Evolutionary conservation across 768 basidiomycete genomes (phyloP).

Genomic region (Leccinum uliginosum): DNA sequence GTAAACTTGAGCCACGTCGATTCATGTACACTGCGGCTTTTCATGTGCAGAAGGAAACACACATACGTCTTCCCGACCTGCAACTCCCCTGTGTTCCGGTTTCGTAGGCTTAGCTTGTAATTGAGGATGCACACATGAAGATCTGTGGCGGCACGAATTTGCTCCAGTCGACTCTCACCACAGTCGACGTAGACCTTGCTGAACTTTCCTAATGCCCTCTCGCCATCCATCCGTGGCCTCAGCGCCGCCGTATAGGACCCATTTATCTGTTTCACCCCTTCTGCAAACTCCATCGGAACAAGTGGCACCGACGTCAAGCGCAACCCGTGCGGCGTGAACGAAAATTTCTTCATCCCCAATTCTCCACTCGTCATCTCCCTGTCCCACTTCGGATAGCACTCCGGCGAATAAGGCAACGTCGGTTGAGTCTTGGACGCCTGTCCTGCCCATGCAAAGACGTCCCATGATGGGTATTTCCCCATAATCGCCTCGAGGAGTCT

Average conservation of each 20-base stretch:
- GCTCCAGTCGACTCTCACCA: conserved; percentile 12
- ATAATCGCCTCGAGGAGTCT: conserved; percentile 21
- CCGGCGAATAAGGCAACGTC: conserved; percentile 15
- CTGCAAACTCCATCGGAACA: conserved; percentile 15
- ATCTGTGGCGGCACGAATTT: conserved; percentile 11
- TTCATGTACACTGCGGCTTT: background rate
- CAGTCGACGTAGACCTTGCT: conserved; percentile 13
- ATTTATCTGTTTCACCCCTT: background rate
- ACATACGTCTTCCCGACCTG: conserved; percentile 16
- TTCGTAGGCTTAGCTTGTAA: conserved; percentile 1
- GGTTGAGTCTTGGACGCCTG: conserved; percentile 15
- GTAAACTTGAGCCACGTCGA: conserved; percentile 22
- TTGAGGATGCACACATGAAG: conserved; percentile 23
- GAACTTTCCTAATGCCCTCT: conserved; percentile 5
- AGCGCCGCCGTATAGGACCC: conserved; percentile 13
- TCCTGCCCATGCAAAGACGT: conserved; percentile 25
- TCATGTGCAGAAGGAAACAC: conserved; percentile 20
- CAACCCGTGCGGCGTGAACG: conserved; percentile 12
- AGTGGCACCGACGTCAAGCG: conserved; percentile 18
- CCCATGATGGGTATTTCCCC: conserved; percentile 13
- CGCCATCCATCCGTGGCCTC: background rate
- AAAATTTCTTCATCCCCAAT: conserved; percentile 15
- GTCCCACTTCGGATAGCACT: conserved; percentile 23
- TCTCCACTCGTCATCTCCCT: conserved; percentile 2
- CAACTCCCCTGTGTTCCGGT: conserved; percentile 6